Base-by-base conservation (phyloP, 1,139 yeast species). In the Geotrichum bryndzae region DNA sequence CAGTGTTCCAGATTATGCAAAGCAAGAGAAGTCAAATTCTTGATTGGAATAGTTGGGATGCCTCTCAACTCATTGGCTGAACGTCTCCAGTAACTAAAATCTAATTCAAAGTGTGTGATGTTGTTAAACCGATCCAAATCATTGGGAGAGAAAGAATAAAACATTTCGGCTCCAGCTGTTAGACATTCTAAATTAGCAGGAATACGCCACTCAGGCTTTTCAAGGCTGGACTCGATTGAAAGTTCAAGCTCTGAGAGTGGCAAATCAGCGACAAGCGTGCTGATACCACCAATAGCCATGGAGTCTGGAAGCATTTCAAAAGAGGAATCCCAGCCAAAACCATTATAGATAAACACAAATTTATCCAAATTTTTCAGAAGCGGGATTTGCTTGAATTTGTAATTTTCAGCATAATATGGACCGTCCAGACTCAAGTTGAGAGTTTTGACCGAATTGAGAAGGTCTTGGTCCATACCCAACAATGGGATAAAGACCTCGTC, bases 271-370 rank as follows among this genome's bases (percentile, higher is more conserved):
- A 45, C 45, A 25, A 55, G 23, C 10, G 38, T 51, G 23, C 57
- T 51, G 15, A 55, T 23, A 51, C 57, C 46, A 15, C 29, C 4
- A 45, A 29, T 8, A 2, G 41, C 41, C 15, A 38, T 38, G 1
- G 45, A 15, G 15, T 38, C n/a, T 27, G 38, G 38, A 3, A 38
- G 57, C 25, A 46, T 25, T 45, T 15, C 38, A 55, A 55, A 55
- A 7, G 18, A 51, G 13, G 57, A 46, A 13, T 45, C 52, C 57
- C 57, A 55, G n/a, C 57, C 57, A 46, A 46, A 45, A 25, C 57
- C 57, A 46, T 46, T 27, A 29, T 55, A 55, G 18, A 55, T 18
- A 11, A 55, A 38, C 8, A 46, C 53, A 11, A 55, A 6, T 31
- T 38, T 45, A 3, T 55, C 31, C 18, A 55, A 23, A 4, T 45